Conservation (phyloP, 116 monocot species). For the Trichopus zeylanicus region DNA sequence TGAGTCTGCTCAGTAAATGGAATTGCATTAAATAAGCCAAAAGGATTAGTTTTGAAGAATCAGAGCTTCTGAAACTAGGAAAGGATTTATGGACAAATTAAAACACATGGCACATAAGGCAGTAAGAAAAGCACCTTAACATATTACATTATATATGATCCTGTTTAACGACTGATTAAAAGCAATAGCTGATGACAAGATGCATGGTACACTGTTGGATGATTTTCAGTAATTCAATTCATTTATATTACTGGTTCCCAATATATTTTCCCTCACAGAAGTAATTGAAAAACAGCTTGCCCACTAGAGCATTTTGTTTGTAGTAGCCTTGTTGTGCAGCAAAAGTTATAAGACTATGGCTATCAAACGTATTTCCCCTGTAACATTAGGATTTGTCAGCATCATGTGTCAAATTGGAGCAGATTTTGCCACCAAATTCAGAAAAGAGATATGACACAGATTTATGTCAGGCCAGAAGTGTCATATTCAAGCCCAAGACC, state of each 20-base stretch:
- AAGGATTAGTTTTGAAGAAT: too few species aligned
- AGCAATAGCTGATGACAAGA: too few species aligned
- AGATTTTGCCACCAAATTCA: background rate
- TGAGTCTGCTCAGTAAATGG: too few species aligned
- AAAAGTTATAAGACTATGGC: slow-evolving; percentile 84
- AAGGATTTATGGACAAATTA: too few species aligned
- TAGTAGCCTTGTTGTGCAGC: slow-evolving; percentile 69
- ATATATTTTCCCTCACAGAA: slow-evolving; percentile 75
- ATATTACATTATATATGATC: too few species aligned
- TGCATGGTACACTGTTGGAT: too few species aligned
- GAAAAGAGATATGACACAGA: slow-evolving; percentile 4
- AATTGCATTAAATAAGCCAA: too few species aligned
- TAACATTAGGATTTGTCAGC: slow-evolving; percentile 8
- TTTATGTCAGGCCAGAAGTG: slow-evolving; percentile 72
- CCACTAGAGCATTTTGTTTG: slow-evolving; percentile 79
- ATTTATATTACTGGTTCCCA: slow-evolving; percentile 73
- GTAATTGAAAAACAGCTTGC: slow-evolving; percentile 69
- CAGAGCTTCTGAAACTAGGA: too few species aligned
- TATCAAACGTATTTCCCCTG: slow-evolving; percentile 79
- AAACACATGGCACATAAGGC: too few species aligned
- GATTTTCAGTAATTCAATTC: too few species aligned
- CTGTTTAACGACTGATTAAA: too few species aligned
- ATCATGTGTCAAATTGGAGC: background rate
- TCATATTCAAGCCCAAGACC: slow-evolving; percentile 73
- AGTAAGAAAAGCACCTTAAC: too few species aligned